Percentiles rank a stretch among this genome's conserved stretches.
Conservation (phyloP, 305 asterid genomes). For the Petunia hybrid region DNA sequence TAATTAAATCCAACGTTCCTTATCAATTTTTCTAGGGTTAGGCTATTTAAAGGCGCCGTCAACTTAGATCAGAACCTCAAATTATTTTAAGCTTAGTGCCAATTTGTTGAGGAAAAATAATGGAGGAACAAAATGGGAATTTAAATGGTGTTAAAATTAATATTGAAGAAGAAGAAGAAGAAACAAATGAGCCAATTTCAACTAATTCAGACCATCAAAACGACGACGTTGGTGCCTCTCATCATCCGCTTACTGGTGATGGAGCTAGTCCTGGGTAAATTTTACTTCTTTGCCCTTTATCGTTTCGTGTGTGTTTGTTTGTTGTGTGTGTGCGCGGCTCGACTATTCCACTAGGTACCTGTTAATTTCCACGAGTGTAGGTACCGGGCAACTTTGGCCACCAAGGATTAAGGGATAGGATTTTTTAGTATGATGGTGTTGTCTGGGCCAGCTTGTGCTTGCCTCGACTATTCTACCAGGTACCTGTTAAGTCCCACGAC, state of each 20-base stretch:
- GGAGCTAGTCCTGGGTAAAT: slow-evolving; percentile 73
- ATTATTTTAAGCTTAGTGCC: background rate
- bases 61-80: slow-evolving; percentile 16
- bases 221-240: slow-evolving; percentile 41
- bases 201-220: slow-evolving; percentile 39
- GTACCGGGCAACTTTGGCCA: too few species aligned
- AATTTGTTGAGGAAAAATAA: background rate
- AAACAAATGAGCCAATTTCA: slow-evolving; percentile 38
- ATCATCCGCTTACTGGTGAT: slow-evolving; percentile 55
- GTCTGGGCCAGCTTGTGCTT: too few species aligned
- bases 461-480: too few species aligned
- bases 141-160: slow-evolving; percentile 6
- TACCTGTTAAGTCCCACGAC: too few species aligned
- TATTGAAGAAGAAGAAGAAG: slow-evolving; percentile 37
- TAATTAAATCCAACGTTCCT: slow-evolving; percentile 6
- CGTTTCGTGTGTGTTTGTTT: background rate
- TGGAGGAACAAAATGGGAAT: slow-evolving; percentile 36
- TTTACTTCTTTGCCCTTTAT: background rate
- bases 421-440: too few species aligned
- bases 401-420: too few species aligned
- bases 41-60: slow-evolving; percentile 20
- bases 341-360: too few species aligned
- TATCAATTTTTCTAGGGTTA: slow-evolving; percentile 24
- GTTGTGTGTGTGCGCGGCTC: background rate
- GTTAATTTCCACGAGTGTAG: too few species aligned